Conservation (phyloP, 73 alveolate genomes). For the Stentor coeruleus region DNA sequence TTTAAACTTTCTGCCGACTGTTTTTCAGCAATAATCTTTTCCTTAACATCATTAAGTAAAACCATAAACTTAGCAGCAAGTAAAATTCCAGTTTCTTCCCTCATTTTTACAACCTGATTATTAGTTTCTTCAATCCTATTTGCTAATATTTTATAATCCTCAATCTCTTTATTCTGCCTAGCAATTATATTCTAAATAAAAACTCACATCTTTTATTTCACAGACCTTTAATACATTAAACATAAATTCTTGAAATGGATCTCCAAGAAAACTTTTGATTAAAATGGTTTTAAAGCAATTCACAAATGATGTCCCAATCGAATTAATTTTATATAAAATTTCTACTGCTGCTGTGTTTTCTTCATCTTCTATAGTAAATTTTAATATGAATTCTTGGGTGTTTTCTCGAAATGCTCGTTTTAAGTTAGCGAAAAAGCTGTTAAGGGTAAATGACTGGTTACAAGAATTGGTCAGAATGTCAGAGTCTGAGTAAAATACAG, state of each 20-base stretch:
- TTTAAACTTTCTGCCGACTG: too few species aligned
- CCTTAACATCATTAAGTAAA: neutral
- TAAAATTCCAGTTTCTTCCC: neutral
- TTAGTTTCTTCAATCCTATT: neutral
- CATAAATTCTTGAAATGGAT: neutral
- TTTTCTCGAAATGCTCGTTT: neutral
- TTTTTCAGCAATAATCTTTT: too few species aligned
- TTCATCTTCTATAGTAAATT: neutral
- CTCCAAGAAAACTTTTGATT: neutral
- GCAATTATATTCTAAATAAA: neutral
- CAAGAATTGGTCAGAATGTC: neutral
- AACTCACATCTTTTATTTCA: neutral
- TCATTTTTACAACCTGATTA: neutral
- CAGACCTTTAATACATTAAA: neutral
- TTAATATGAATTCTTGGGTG: neutral
- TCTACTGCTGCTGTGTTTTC: neutral
- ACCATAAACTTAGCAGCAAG: slow-evolving; percentile 10
- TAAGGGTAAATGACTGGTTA: neutral
- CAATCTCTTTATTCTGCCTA: neutral
- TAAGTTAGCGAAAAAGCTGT: neutral
- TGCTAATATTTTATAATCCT: neutral
- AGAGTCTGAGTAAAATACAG: neutral
- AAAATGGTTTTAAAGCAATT: neutral
- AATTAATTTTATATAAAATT: too few species aligned
- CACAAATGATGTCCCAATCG: neutral